Conservation (phyloP, 2,329 filamentous ascomycete genomes). For the Chrysoporthe cubensis region DNA sequence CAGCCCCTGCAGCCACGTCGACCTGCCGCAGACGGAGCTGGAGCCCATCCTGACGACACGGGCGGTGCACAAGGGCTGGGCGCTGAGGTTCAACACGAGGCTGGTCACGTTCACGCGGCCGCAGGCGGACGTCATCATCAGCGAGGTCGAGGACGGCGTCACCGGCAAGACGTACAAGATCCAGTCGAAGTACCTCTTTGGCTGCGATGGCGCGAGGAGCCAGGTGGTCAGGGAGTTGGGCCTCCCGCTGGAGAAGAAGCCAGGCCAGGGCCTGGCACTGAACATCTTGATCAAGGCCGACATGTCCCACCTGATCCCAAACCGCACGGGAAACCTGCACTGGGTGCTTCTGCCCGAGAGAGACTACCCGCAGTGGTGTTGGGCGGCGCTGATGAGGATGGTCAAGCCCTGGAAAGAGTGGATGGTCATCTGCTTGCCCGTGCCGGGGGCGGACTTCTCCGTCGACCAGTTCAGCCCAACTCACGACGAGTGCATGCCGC, state of each 20-base stretch:
- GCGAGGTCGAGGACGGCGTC: slow-evolving; percentile 23
- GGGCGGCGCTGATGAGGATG: slow-evolving; percentile 58
- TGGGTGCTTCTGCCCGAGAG: slow-evolving; percentile 61
- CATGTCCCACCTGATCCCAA: slow-evolving; percentile 51
- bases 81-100: slow-evolving; percentile 46
- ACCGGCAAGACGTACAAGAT: slow-evolving; percentile 37
- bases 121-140: slow-evolving; percentile 15
- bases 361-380: slow-evolving; percentile 55
- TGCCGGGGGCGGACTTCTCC: slow-evolving; percentile 41
- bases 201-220: slow-evolving; percentile 54
- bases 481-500: slow-evolving; percentile 49
- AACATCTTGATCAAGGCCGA: slow-evolving; percentile 50
- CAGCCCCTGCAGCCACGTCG: slow-evolving; percentile 48
- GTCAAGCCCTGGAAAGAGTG: slow-evolving; percentile 68
- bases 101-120: slow-evolving; percentile 41
- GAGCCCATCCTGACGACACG: slow-evolving; percentile 50
- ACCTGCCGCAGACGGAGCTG: slow-evolving; percentile 53
- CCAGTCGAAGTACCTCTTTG: slow-evolving; percentile 57
- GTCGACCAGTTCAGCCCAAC: slow-evolving; percentile 44
- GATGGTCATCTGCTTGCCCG: slow-evolving; percentile 59
- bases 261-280: slow-evolving; percentile 42
- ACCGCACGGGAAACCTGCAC: slow-evolving; percentile 62
- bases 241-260: slow-evolving; percentile 41
- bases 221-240: slow-evolving; percentile 42
- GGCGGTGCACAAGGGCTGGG: slow-evolving; percentile 46